Evolutionary conservation across 345 rosid genomes (phyloP), one percentile per base, ranked within the genome.

Genomic region (Sonneratia alba): DNA sequence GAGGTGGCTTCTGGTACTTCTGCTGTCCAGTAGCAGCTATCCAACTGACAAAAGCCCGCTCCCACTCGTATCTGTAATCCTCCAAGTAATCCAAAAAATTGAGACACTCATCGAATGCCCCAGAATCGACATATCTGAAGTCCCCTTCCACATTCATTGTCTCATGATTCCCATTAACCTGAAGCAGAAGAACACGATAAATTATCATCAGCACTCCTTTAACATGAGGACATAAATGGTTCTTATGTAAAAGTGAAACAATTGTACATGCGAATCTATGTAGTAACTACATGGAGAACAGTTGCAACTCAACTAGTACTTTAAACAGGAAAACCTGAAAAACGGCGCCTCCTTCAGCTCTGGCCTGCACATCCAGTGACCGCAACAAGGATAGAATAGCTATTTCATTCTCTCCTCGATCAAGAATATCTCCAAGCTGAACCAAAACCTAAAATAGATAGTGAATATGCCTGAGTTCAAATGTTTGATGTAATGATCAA

Each of bases 81-180:
- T 79, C 84, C 88, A 88, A 81, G 83, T 86, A 83, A 40, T 88
- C 88, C 68, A 91, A 83, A 80, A 91, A 94, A 75, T 84, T 84
- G 38, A 75, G 66, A 57, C 95, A 89, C 79, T 91, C 98, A 76
- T 90, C 93, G 80, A 86, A 94, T 47, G 82, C 97, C 38, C 88
- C 86, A 0, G 87, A 69, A 43, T 88, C 97, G 53, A 85, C 97
- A 69, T 86, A 94, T 83, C 97, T 83, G 82, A 79, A 94, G 78
- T 91, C 97, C 40, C 95, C 95, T 85, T 89, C 98, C 69, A 94
- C 91, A 74, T 88, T 94, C 89, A 91, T 89, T 7, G 95, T 91
- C 85, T 91, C 97, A 36, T 94, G 97, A 75, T 94, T 94, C 75
- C 98, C 98, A 76, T 89, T 91, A 53, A 94, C 83, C 97, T 86